Percentiles rank a stretch among this genome's conserved stretches.
These are phyloP conservation scores for Letharia lupina DNA, from an alignment of 495 filamentous ascomycete genomes.

Conservation along the genomic window DNA sequence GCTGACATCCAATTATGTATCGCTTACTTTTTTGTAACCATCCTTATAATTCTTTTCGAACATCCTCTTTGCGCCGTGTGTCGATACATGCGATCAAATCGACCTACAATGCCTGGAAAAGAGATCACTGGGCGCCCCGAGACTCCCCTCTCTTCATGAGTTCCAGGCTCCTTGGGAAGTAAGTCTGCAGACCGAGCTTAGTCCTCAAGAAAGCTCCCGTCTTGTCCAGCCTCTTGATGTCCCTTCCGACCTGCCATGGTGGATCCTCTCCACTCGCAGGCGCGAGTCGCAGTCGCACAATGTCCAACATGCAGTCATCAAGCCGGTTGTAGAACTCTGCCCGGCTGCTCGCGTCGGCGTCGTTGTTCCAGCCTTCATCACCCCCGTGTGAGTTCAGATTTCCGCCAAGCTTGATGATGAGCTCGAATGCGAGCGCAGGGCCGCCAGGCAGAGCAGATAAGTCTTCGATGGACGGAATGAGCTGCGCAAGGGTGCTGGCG, in stretches of 20 bases:
- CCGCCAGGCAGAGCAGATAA: slow-evolving; percentile 37
- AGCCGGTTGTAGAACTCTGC: slow-evolving; percentile 37
- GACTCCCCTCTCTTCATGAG: slow-evolving; percentile 31
- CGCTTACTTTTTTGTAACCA: slow-evolving; percentile 4
- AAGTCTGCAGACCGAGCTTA: slow-evolving; percentile 40
- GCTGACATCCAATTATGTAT: not conserved
- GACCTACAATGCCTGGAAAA: not conserved
- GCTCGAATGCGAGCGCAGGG: slow-evolving; percentile 40
- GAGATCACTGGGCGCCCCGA: not conserved
- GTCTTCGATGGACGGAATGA: slow-evolving; percentile 40
- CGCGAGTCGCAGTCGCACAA: slow-evolving; percentile 34
- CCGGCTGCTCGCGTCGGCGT: slow-evolving; percentile 34
- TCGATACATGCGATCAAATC: not conserved
- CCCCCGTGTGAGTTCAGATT: slow-evolving; percentile 45
- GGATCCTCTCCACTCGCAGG: slow-evolving; percentile 29
- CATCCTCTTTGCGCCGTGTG: not conserved
- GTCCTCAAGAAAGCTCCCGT: slow-evolving; percentile 37
- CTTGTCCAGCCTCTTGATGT: slow-evolving; percentile 45
- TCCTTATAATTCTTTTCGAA: not conserved
- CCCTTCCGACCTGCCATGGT: slow-evolving; percentile 35
- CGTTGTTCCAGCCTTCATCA: slow-evolving; percentile 35
- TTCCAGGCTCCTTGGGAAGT: slow-evolving; percentile 40
- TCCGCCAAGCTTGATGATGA: slow-evolving; percentile 44
- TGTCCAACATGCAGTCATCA: slow-evolving; percentile 39
- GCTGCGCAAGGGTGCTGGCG: slow-evolving; percentile 25